Evolutionary conservation across 2,329 filamentous ascomycete genomes (phyloP), one percentile per base, ranked within the genome.

Genomic region (Chaetothyriales sp.): DNA sequence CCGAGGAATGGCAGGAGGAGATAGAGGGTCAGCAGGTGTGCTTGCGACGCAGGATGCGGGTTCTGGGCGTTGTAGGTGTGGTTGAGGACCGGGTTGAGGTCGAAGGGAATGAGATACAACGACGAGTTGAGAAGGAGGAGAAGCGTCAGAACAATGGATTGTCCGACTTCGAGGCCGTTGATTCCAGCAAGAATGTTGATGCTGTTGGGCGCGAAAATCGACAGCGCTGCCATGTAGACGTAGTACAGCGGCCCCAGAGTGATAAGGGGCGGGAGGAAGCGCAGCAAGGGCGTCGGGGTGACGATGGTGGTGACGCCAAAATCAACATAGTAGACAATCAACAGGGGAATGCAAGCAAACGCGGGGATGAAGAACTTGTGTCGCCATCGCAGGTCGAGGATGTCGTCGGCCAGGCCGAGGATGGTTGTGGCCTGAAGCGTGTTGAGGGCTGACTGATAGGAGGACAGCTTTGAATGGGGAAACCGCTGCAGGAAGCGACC

Each of bases 141-240:
- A 49, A 81, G 67, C 22, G 89, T 90, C 64, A 98, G 86, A 56
- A 95, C 85, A 55, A 98, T 73, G 53, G 88, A 95, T 70, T 98
- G 92, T 9, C 84, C 81, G 50, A 96, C 92, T 67, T 98, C 92
- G 65, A 98, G 92, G 50, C 92, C 92, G 67, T 98, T 98, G 68
- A 98, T 86, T n/a, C 92, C 92, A 0, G 92, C 92, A n/a, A 98
- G 74, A 70, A 98, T 98, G 73, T 98, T 98, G 77, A 98, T 98
- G 67, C 87, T 88, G 71, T 98, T 96, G 5, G 92, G 89, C 60
- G 88, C 94, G 73, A 98, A 98, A 67, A 98, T 98, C 64, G 90
- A 86, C 59, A 98, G 78, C 51, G 85, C 83, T 49, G 87, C 86
- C 92, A 98, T 98, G 75, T 96, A 98, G 63, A 83, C 72, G 70